These are phyloP conservation scores for Reticulascus tulasneorum DNA, from an alignment of 2,329 filamentous ascomycete species.

Conservation along the genomic window DNA sequence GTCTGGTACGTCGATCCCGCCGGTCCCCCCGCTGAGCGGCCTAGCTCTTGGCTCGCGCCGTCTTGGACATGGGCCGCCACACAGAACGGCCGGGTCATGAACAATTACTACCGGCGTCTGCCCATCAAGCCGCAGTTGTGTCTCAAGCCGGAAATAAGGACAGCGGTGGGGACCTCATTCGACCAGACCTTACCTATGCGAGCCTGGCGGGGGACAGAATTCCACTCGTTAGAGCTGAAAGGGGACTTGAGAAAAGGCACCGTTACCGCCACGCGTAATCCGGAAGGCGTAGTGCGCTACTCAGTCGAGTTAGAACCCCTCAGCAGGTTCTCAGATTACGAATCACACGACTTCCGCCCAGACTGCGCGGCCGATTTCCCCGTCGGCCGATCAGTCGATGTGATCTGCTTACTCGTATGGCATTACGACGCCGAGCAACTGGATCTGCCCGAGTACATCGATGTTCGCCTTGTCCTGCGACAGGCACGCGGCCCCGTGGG, in stretches of 20 bases:
- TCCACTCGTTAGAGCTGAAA: constrained; percentile 1
- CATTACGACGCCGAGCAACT: background rate
- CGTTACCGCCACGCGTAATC: background rate
- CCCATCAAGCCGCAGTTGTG: background rate
- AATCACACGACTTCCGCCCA: background rate
- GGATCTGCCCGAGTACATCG: background rate
- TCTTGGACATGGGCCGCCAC: background rate
- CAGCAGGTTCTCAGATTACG: constrained; percentile 1
- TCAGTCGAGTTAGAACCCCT: background rate
- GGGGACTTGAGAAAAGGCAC: background rate
- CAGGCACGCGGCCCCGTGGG: constrained; percentile 2
- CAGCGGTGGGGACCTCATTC: constrained; percentile 1
- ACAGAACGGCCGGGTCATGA: background rate
- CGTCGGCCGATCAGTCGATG: background rate
- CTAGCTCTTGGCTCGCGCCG: background rate
- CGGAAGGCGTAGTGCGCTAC: background rate
- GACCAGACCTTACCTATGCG: constrained; percentile 1
- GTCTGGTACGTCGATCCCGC: constrained; percentile 2
- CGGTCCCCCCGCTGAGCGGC: background rate
- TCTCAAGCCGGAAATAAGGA: background rate
- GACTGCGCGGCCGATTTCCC: constrained; percentile 3
- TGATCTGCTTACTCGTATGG: constrained; percentile 2
- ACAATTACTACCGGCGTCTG: background rate
- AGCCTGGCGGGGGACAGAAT: background rate
- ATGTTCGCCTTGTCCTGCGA: background rate